phyloP scores from a whole-genome alignment of 306 rosid genomes.

The Vicia sativa region DNA sequence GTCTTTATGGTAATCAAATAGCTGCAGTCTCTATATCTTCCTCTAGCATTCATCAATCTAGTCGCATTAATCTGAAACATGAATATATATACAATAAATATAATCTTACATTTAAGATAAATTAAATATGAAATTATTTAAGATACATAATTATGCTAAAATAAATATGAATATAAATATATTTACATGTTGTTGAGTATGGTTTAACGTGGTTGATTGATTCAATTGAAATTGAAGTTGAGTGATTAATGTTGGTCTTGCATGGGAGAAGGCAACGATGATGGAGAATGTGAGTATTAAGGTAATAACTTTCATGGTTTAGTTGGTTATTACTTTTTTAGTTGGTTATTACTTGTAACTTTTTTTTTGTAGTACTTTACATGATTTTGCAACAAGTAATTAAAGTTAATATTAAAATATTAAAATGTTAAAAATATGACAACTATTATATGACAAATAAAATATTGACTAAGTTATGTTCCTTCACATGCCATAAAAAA shows the following conservation, averaged over 20 bases:
- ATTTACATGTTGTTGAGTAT: not conserved
- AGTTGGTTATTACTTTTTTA: too few species aligned
- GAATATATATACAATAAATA: too few species aligned
- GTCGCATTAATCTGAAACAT: slow-evolving; percentile 39
- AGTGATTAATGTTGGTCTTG: slow-evolving; percentile 33
- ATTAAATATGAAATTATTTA: not conserved
- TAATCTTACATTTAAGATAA: not conserved
- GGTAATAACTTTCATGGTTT: slow-evolving; percentile 13
- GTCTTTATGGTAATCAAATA: not conserved
- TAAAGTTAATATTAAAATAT: too few species aligned
- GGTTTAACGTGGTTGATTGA: slow-evolving; percentile 43
- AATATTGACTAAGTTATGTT: too few species aligned
- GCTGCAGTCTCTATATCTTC: not conserved
- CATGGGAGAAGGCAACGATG: slow-evolving; percentile 34
- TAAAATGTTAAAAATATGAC: too few species aligned
- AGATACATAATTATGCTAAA: not conserved
- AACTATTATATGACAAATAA: too few species aligned
- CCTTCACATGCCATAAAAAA: too few species aligned
- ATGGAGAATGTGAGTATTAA: slow-evolving; percentile 24
- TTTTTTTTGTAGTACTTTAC: too few species aligned
- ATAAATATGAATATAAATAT: not conserved
- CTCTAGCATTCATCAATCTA: not conserved
- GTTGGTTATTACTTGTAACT: not conserved
- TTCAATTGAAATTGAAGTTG: slow-evolving; percentile 44
- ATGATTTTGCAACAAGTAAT: too few species aligned